Conservation (phyloP, 164 flowering plant species). For the Liriodendron chinense region DNA sequence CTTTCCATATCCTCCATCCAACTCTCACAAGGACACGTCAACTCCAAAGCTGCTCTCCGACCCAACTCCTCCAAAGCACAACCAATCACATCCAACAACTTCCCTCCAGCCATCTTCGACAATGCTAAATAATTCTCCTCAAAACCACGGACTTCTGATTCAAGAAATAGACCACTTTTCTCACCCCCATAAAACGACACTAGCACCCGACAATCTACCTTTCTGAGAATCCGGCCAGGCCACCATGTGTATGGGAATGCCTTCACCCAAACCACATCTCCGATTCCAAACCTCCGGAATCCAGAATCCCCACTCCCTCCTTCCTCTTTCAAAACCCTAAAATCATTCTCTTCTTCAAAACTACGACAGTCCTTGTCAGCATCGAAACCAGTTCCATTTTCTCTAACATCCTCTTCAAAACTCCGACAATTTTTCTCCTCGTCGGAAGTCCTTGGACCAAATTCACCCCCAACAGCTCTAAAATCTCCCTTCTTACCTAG, state of each 20-base stretch:
- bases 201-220: background rate
- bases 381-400: no score
- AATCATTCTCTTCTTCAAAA: no score
- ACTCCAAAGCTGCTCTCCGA: constrained; percentile 2
- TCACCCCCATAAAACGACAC: constrained; percentile 13
- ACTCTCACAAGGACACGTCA: constrained; percentile 13
- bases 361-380: no score
- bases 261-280: constrained; percentile 33
- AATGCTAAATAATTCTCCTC: constrained; percentile 3
- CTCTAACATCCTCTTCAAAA: no score
- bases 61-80: constrained; percentile 17
- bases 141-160: constrained; percentile 16
- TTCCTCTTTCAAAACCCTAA: no score
- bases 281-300: constrained; percentile 5
- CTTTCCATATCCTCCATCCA: background rate
- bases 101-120: background rate
- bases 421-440: no score
- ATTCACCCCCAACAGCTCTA: no score
- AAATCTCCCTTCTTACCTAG: no score
- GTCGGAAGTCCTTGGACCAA: no score
- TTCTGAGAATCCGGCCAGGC: constrained; percentile 24
- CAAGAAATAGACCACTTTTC: background rate
- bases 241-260: constrained; percentile 20
- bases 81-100: background rate
- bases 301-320: background rate